A percentile compares a stretch with the other conserved stretches of the same genome.
These are phyloP conservation scores for Colletotrichum sp. DNA, from an alignment of 2,329 filamentous ascomycete species.

Conservation along the genomic window DNA sequence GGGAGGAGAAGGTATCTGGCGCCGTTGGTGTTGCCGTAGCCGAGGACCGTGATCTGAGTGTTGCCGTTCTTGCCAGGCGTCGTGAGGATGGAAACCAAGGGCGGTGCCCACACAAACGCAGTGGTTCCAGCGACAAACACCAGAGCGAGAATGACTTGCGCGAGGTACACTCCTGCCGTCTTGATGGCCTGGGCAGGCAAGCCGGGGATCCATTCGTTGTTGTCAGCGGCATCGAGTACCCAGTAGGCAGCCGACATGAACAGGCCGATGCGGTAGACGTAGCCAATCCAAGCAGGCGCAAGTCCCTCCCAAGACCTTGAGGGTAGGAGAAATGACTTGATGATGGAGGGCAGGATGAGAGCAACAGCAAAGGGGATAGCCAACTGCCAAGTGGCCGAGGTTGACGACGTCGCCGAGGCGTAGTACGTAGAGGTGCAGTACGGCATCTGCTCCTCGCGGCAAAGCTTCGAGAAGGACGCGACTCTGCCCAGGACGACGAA, in stretches of 20 bases:
- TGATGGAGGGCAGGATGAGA: slow-evolving; percentile 72
- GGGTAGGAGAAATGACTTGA: slow-evolving; percentile 81
- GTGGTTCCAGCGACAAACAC: slow-evolving; percentile 84
- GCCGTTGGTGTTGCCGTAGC: slow-evolving; percentile 93
- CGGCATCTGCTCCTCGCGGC: slow-evolving; percentile 98
- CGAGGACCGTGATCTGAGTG: slow-evolving; percentile 77
- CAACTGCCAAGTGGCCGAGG: slow-evolving; percentile 90
- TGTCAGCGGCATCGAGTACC: slow-evolving; percentile 88
- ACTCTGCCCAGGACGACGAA: slow-evolving; percentile 82
- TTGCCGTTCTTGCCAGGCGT: slow-evolving; percentile 47
- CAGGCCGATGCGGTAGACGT: slow-evolving; percentile 78
- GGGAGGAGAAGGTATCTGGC: slow-evolving; percentile 87
- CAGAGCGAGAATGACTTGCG: slow-evolving; percentile 80
- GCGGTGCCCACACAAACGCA: slow-evolving; percentile 85
- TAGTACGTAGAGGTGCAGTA: slow-evolving; percentile 97
- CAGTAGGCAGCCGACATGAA: slow-evolving; percentile 83
- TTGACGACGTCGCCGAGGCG: slow-evolving; percentile 87
- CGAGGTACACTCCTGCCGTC: slow-evolving; percentile 75
- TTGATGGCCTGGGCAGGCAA: slow-evolving; percentile 70
- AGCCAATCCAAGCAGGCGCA: slow-evolving; percentile 83
- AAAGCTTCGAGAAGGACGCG: slow-evolving; percentile 88
- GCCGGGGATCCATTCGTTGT: slow-evolving; percentile 76
- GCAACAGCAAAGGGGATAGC: slow-evolving; percentile 78
- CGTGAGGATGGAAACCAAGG: slow-evolving; percentile 77
- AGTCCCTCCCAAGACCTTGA: slow-evolving; percentile 89